Evolutionary conservation across 2,329 filamentous ascomycete genomes (phyloP).

Genomic region (Trichophyton benhamiae): DNA sequence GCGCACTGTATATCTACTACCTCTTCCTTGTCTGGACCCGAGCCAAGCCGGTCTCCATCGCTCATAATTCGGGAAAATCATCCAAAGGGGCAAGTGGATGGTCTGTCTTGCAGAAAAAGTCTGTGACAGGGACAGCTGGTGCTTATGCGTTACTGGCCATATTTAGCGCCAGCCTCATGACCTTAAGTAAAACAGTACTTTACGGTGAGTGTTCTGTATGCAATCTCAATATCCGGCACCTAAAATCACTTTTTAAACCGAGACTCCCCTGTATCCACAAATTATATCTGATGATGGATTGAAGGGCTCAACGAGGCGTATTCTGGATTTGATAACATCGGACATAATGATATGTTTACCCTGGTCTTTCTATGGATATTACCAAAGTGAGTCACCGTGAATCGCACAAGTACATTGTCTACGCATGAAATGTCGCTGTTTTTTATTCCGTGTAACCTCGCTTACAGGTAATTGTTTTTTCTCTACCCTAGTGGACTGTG

Average conservation of each 20-base stretch:
- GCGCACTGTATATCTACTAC: conserved; percentile 51
- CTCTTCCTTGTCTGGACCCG: conserved; percentile 41
- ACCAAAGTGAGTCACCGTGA: conserved; percentile 46
- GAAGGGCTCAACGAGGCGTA: conserved; percentile 49
- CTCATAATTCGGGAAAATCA: conserved; percentile 14
- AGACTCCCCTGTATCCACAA: background rate
- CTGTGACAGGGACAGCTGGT: conserved; percentile 41
- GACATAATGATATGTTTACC: conserved; percentile 45
- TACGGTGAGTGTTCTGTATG: conserved; percentile 44
- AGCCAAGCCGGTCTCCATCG: conserved; percentile 21
- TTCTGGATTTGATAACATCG: conserved; percentile 48
- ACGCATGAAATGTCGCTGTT: background rate
- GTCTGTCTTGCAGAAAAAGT: conserved; percentile 26
- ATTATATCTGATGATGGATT: background rate
- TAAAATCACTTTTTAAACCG: background rate
- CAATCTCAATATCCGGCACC: background rate
- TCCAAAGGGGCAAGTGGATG: background rate
- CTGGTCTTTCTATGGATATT: conserved; percentile 51
- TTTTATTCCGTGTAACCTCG: background rate
- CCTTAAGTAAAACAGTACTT: conserved; percentile 54
- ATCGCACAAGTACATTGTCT: background rate
- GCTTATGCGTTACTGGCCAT: conserved; percentile 46
- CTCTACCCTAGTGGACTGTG: conserved; percentile 43
- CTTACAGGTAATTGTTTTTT: conserved; percentile 3
- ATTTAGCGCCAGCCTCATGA: conserved; percentile 50